phyloP scores from a whole-genome alignment of 2,329 filamentous ascomycete species.

The Sporothrix protearum region DNA sequence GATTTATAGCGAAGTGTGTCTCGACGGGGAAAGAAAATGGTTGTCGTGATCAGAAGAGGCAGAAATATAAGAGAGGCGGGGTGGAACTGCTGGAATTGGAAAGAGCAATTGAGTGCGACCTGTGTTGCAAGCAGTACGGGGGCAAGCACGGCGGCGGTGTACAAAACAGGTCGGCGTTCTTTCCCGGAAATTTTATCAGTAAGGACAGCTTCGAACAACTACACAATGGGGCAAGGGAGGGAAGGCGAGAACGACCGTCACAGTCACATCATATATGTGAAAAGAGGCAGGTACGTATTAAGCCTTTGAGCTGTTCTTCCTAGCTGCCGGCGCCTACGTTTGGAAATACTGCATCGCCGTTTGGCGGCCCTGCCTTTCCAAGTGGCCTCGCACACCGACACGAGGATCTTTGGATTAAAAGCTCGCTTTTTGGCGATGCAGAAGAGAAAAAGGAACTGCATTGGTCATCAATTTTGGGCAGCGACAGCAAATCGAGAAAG shows the following conservation, averaged over 20 bases:
- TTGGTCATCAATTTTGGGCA: neutral
- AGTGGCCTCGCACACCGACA: neutral
- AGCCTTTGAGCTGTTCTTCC: neutral
- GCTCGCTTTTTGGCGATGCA: neutral
- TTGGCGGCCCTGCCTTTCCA: neutral
- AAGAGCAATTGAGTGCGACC: neutral
- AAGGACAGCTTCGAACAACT: neutral
- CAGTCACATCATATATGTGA: constrained; percentile 3
- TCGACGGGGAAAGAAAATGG: neutral
- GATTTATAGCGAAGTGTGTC: neutral
- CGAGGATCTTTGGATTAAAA: neutral
- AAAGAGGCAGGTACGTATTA: neutral
- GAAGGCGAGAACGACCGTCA: neutral
- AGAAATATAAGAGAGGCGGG: neutral
- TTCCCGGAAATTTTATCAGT: neutral
- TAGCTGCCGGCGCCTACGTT: neutral
- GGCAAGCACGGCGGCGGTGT: neutral
- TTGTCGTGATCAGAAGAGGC: neutral
- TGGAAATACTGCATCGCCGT: neutral
- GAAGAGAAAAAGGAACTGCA: neutral
- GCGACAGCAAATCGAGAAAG: neutral
- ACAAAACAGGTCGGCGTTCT: neutral
- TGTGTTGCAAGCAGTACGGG: neutral
- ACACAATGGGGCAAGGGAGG: neutral
- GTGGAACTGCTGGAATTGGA: neutral